A percentile compares a stretch with the other conserved stretches of the same genome.
These are phyloP conservation scores for Smittium culicis DNA, from an alignment of 371 early-diverging fungal genomes.

Conservation along the genomic window DNA sequence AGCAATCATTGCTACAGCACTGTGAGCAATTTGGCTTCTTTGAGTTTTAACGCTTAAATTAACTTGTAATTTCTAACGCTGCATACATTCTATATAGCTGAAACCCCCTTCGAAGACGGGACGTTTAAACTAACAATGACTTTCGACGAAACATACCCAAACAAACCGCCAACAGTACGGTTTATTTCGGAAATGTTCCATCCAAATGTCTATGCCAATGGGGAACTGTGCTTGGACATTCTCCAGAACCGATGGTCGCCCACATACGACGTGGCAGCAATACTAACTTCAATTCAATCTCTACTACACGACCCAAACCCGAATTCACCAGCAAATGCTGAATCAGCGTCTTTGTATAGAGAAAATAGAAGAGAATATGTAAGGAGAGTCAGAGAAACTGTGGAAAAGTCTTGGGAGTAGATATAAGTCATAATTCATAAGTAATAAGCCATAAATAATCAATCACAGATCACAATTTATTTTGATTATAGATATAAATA, in stretches of 20 bases:
- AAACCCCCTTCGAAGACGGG: slow-evolving; percentile 99
- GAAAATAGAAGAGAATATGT: slow-evolving; percentile 90
- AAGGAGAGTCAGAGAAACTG: slow-evolving; percentile 82
- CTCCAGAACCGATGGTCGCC: slow-evolving; percentile 97
- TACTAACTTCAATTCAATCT: slow-evolving; percentile 93
- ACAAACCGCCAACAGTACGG: slow-evolving; percentile 94
- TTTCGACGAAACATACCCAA: slow-evolving; percentile 97
- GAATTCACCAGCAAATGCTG: slow-evolving; percentile 95
- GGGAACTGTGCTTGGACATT: slow-evolving; percentile 97
- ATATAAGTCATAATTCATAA: no score
- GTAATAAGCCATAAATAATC: no score
- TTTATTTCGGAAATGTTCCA: slow-evolving; percentile 98
- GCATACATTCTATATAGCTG: slow-evolving; percentile 47
- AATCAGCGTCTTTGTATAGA: slow-evolving; percentile 89
- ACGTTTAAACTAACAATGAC: slow-evolving; percentile 92
- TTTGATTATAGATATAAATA: no score
- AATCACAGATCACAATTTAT: no score
- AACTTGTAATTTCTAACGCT: no score
- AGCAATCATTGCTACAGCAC: no score
- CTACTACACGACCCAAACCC: slow-evolving; percentile 98
- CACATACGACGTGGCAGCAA: slow-evolving; percentile 92
- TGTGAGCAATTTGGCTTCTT: no score
- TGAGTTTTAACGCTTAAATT: neutral
- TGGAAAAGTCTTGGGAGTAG: slow-evolving; percentile 58
- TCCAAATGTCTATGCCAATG: slow-evolving; percentile 97